These are phyloP conservation scores for Pholiota adiposa DNA, from an alignment of 1,284 basidiomycete genomes.

Conservation along the genomic window DNA sequence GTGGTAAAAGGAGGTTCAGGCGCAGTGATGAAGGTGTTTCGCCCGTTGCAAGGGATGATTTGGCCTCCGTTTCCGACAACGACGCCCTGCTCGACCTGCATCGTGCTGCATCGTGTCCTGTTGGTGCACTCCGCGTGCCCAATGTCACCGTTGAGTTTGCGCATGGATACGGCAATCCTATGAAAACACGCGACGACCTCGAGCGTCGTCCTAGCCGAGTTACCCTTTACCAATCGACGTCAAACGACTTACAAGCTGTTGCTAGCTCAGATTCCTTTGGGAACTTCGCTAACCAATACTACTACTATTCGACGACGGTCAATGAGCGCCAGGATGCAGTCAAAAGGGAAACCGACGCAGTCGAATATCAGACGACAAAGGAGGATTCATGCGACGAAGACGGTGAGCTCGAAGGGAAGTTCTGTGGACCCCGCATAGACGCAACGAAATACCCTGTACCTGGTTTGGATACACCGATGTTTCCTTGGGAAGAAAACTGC, in stretches of 20 bases:
- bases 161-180: constrained; percentile 16
- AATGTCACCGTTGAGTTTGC: constrained; percentile 10
- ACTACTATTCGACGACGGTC: neutral
- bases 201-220: constrained; percentile 39
- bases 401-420: neutral
- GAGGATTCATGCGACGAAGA: neutral
- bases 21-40: constrained; percentile 2
- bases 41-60: neutral
- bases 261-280: neutral
- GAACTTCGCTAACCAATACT: constrained; percentile 8
- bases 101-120: constrained; percentile 28
- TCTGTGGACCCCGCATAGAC: constrained; percentile 6
- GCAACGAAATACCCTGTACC: constrained; percentile 1
- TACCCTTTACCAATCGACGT: constrained; percentile 38
- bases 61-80: neutral
- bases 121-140: constrained; percentile 19
- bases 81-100: constrained; percentile 7
- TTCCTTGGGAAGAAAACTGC: neutral
- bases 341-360: neutral
- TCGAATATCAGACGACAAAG: neutral
- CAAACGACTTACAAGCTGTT: neutral
- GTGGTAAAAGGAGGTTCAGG: constrained; percentile 26
- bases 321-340: neutral
- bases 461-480: too few relatives aligned
- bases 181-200: constrained; percentile 41